Evolutionary conservation across 2,329 filamentous ascomycete species (phyloP).

Genomic region (Diaporthe ampelina): DNA sequence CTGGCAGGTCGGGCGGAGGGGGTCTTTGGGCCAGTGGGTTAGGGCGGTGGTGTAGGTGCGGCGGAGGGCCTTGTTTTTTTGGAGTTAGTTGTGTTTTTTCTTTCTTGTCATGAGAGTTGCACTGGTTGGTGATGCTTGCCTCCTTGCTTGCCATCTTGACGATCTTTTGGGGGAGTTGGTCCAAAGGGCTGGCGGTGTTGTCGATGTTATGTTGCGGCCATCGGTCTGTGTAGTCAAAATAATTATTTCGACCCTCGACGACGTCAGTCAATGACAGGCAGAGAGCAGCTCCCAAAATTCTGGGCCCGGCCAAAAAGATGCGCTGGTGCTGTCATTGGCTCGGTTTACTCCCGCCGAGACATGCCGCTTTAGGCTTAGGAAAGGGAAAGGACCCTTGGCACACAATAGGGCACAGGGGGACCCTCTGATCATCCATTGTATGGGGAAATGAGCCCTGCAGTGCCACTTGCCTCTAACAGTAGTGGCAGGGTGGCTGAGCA

Average conservation of each 20-base stretch:
- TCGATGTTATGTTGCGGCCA: neutral
- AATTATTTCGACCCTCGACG: neutral
- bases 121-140: neutral
- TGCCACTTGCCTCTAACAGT: neutral
- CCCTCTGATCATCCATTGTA: neutral
- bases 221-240: neutral
- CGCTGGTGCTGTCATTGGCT: slow-evolving; percentile 25
- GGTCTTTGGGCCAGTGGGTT: slow-evolving; percentile 74
- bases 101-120: neutral
- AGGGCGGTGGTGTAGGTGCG: slow-evolving; percentile 61
- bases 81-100: neutral
- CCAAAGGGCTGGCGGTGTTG: neutral
- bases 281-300: slow-evolving; percentile 2
- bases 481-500: slow-evolving; percentile 8
- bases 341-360: neutral
- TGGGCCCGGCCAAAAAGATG: neutral
- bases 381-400: neutral
- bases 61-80: slow-evolving; percentile 23
- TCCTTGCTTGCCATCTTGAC: slow-evolving; percentile 40
- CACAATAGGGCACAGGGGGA: neutral
- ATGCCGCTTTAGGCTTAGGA: neutral
- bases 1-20: slow-evolving; percentile 73
- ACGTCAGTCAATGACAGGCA: slow-evolving; percentile 9
- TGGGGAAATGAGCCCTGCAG: neutral
- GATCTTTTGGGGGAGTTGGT: neutral